Percentiles rank a stretch among this genome's conserved stretches.
Conservation (phyloP, 768 basidiomycete genomes). For the Mycena galericulata region DNA sequence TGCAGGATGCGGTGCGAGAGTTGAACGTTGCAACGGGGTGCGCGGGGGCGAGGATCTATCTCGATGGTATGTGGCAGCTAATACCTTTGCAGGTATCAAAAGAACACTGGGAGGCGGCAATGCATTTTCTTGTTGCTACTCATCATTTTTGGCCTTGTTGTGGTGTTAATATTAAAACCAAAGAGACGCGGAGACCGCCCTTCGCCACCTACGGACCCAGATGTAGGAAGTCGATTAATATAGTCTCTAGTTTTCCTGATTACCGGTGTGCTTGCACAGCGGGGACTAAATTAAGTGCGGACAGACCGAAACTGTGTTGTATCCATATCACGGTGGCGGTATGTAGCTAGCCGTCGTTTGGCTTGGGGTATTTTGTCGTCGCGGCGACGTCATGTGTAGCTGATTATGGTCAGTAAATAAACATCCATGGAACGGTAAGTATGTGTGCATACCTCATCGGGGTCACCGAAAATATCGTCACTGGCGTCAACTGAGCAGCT, state of each 20-base stretch:
- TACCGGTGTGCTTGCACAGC: constrained; percentile 13
- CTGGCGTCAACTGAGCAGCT: constrained; percentile 50
- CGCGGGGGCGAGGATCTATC: constrained; percentile 50
- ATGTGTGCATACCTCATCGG: constrained; percentile 42
- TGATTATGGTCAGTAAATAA: constrained; percentile 20
- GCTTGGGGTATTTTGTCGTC: constrained; percentile 42
- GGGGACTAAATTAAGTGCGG: not conserved
- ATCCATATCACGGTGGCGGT: constrained; percentile 24
- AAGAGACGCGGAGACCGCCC: constrained; percentile 58
- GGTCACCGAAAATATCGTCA: constrained; percentile 60
- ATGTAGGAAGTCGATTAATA: constrained; percentile 18
- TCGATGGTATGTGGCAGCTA: constrained; percentile 9
- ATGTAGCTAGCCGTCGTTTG: not conserved
- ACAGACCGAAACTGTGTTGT: no score
- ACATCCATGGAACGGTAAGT: not conserved
- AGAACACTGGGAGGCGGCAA: constrained; percentile 90
- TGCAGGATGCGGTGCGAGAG: constrained; percentile 88
- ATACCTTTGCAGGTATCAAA: constrained; percentile 78
- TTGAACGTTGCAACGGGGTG: constrained; percentile 85
- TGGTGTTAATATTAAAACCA: constrained; percentile 95
- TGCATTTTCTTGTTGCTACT: constrained; percentile 94
- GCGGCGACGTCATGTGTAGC: constrained; percentile 51
- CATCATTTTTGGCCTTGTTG: constrained; percentile 87
- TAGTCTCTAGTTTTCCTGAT: constrained; percentile 20
- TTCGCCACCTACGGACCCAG: constrained; percentile 1